A percentile compares a stretch with the other conserved stretches of the same genome.
Conservation (phyloP, 306 rosid genomes). For the Calophaca sinica region DNA sequence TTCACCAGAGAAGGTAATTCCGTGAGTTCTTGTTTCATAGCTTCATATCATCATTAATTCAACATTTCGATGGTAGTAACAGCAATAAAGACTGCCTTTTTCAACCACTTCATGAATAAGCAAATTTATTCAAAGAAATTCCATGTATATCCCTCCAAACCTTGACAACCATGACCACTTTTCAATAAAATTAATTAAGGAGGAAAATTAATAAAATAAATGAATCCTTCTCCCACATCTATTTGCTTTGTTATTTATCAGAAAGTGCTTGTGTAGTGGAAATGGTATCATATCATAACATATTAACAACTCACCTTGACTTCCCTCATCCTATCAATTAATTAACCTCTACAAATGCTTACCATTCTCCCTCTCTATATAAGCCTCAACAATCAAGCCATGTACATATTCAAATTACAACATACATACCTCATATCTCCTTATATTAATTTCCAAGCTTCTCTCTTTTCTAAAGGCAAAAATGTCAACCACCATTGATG, state of each 20-base stretch:
- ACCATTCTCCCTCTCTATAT: conserved; percentile 42
- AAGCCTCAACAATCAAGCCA: conserved; percentile 44
- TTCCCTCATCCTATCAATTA: neutral
- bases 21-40: neutral
- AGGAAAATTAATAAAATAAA: neutral
- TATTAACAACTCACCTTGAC: conserved; percentile 51
- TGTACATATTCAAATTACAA: conserved; percentile 35
- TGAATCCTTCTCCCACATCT: neutral
- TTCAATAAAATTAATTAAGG: neutral
- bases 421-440: neutral
- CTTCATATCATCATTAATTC: neutral
- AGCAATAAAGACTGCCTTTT: too few species aligned
- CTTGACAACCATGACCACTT: neutral
- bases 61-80: neutral
- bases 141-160: neutral
- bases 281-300: conserved; percentile 28
- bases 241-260: conserved; percentile 24
- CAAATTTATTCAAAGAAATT: conserved; percentile 14
- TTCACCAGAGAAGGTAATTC: too few species aligned
- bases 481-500: conserved; percentile 71
- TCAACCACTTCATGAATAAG: conserved; percentile 18
- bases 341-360: neutral
- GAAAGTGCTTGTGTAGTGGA: conserved; percentile 36
- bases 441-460: conserved; percentile 29
- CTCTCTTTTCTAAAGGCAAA: conserved; percentile 21